Conservation (phyloP, 1,284 basidiomycete genomes). For the Naganishia sp. region DNA sequence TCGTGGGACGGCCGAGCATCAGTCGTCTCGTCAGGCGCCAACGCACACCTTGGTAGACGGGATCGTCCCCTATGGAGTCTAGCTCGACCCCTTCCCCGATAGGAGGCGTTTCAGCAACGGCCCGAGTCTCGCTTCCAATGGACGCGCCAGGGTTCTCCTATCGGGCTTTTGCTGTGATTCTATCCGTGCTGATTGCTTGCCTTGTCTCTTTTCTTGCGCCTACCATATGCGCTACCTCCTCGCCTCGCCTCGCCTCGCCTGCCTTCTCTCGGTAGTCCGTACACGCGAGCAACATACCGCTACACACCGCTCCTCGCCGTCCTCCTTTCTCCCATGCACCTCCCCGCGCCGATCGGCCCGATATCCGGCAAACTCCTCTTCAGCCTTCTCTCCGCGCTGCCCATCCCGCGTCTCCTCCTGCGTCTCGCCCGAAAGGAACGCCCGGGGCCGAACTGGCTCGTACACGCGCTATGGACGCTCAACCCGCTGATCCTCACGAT, state of each 20-base stretch:
- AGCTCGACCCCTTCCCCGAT: too few species aligned
- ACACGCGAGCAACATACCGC: conserved; percentile 88
- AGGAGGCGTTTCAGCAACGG: too few species aligned
- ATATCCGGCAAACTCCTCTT: conserved; percentile 90
- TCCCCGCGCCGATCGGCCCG: conserved; percentile 63
- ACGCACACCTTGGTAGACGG: too few species aligned
- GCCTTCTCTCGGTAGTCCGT: conserved; percentile 65
- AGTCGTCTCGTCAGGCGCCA: too few species aligned
- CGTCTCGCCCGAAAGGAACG: neutral
- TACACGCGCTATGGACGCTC: conserved; percentile 69
- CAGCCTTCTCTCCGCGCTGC: conserved; percentile 71
- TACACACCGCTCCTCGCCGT: conserved; percentile 93
- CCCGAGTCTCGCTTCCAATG: too few species aligned
- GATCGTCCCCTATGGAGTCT: too few species aligned
- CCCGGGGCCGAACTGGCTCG: conserved; percentile 37
- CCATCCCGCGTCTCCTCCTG: conserved; percentile 78
- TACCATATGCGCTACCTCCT: too few species aligned
- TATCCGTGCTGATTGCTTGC: too few species aligned
- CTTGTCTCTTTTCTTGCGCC: too few species aligned
- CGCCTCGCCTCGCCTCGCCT: neutral
- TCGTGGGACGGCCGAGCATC: too few species aligned
- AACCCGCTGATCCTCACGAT: conserved; percentile 96
- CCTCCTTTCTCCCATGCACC: conserved; percentile 70
- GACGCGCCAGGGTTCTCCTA: neutral
- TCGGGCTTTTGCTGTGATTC: neutral